phyloP scores from a whole-genome alignment of 257 asterid genomes.

The Capsicum rhomboideum region DNA sequence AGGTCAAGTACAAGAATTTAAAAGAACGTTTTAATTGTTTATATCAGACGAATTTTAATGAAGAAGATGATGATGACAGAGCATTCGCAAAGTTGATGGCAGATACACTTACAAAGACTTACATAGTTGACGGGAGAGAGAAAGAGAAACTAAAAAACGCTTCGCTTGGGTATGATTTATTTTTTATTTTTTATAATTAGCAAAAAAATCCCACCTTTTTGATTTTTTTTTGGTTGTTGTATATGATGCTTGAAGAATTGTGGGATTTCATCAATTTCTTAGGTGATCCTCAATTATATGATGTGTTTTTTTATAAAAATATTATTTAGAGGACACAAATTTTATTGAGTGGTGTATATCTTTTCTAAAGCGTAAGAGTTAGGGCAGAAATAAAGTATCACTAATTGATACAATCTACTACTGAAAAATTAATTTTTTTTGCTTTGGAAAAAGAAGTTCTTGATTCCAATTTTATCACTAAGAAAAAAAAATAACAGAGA shows the following conservation, averaged over 20 bases:
- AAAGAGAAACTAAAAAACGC: not conserved
- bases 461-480: no score
- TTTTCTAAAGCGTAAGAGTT: not conserved
- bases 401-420: no score
- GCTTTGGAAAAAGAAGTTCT: no score
- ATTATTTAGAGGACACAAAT: not conserved
- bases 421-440: no score
- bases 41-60: not conserved
- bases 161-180: not conserved
- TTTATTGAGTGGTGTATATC: no score
- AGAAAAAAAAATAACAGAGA: no score
- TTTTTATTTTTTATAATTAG: not conserved
- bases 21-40: not conserved
- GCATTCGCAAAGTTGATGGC: not conserved
- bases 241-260: not conserved
- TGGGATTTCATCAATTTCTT: not conserved
- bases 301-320: no score
- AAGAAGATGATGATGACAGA: not conserved
- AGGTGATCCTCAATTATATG: not conserved
- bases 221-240: not conserved
- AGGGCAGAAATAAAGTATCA: no score
- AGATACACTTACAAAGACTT: not conserved
- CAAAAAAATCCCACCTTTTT: not conserved
- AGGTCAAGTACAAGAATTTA: not conserved
- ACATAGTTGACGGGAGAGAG: not conserved